Evolutionary conservation across 2,329 filamentous ascomycete genomes (phyloP).

Genomic region (Cercospora nicotianae): DNA sequence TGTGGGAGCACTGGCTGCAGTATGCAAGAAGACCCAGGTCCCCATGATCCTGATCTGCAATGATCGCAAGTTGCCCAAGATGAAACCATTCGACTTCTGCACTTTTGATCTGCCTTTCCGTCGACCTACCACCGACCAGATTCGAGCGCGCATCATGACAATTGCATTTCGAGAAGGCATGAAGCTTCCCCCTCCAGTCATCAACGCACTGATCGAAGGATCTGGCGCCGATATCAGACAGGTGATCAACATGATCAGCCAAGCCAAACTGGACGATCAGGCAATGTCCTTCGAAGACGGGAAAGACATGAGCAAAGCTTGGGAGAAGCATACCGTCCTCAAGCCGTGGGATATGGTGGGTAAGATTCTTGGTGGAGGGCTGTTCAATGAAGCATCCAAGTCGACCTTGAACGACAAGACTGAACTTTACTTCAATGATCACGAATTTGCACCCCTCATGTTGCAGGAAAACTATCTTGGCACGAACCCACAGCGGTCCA

Average conservation of each 20-base stretch:
- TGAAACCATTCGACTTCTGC: constrained; percentile 93
- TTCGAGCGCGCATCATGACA: constrained; percentile 88
- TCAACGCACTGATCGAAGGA: constrained; percentile 93
- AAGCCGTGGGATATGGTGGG: constrained; percentile 98
- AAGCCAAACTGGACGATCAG: constrained; percentile 81
- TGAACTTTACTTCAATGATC: constrained; percentile 98
- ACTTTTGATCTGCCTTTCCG: constrained; percentile 84
- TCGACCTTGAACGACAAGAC: constrained; percentile 94
- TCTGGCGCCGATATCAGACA: constrained; percentile 95
- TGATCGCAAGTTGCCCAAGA: constrained; percentile 87
- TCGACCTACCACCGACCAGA: constrained; percentile 85
- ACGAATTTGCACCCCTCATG: constrained; percentile 97
- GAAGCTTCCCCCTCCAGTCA: constrained; percentile 76
- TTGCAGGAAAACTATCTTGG: constrained; percentile 96
- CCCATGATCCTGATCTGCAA: constrained; percentile 98
- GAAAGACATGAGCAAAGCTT: constrained; percentile 93
- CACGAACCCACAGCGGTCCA: constrained; percentile 70
- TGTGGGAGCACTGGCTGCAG: constrained; percentile 87
- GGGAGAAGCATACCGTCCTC: constrained; percentile 95
- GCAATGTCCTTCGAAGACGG: constrained; percentile 80
- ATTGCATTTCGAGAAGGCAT: constrained; percentile 90
- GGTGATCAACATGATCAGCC: constrained; percentile 97
- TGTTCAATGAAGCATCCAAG: constrained; percentile 82
- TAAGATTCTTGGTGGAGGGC: constrained; percentile 83
- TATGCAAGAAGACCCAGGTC: constrained; percentile 92